Base-by-base conservation (phyloP, 345 rosid species). In the Salix suchowensis region DNA sequence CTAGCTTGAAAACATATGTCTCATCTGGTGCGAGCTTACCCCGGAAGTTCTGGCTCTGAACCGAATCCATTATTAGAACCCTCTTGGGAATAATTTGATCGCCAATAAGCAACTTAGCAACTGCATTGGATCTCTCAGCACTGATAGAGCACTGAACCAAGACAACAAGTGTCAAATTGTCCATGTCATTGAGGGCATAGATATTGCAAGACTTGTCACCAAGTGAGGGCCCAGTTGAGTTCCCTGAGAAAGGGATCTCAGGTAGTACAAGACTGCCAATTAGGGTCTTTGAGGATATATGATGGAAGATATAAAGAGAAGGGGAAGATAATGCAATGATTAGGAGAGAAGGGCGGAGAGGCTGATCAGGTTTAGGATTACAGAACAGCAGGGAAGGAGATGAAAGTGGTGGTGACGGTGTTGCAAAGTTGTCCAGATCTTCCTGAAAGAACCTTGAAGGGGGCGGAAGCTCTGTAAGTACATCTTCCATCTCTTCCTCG, bases 381-480 rank as follows among this genome's bases (percentile, higher is more conserved):
- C 96, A 79, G 68, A 96, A 77, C 78, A 89, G 1, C 30, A 92
- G 83, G 87, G 94, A 90, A 23, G 99, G 99, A 65, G 86, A 83
- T 1, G 98, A 92, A 77, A 89, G 84, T 32, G 89, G 75, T 15
- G 85, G 87, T 0, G 83, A 81, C 37, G 88, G 89, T 19, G 80
- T 74, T 14, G 88, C 61, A 72, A 93, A 96, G 84, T 89, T 96
- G 89, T 91, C 91, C 52, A 96, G 97, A 79, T 96, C 99, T 79
- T 96, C 99, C 88, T 88, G 90, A 61, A 91, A 88, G 85, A 96
- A 93, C 84, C 98, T 89, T 54, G 99, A 92, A 71, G 99, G 98
- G 50, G 96, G 98, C 26, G 99, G 96, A 42, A 90, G 86, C 87
- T 96, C 97, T 0, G 97, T 93, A 26, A 96, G 84, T 13, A 92